These are phyloP conservation scores for Dictyostelium gargantuum DNA, from an alignment of 208 protist species.

Conservation along the genomic window DNA sequence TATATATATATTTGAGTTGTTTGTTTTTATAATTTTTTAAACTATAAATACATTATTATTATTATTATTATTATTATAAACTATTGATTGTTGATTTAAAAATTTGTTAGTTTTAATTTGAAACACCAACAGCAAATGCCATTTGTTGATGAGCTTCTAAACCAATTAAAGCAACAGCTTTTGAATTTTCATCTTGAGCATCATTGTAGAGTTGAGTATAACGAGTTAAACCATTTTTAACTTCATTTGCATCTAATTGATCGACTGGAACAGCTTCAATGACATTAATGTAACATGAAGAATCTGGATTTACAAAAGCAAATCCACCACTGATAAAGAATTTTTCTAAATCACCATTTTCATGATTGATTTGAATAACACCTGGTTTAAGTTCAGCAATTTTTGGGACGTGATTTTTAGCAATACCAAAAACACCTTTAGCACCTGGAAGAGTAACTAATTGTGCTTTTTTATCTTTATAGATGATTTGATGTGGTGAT, in stretches of 20 bases:
- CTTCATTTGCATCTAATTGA: slow-evolving; percentile 32
- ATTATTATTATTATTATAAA: background rate
- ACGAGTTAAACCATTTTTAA: slow-evolving; percentile 46
- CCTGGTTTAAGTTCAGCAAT: slow-evolving; percentile 67
- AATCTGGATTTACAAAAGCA: slow-evolving; percentile 60
- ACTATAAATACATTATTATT: background rate
- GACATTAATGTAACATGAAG: slow-evolving; percentile 42
- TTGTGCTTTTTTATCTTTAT: slow-evolving; percentile 46
- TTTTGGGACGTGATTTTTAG: slow-evolving; percentile 51
- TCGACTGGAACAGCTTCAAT: slow-evolving; percentile 64
- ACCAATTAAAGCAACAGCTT: slow-evolving; percentile 55
- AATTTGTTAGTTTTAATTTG: background rate
- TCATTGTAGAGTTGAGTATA: slow-evolving; percentile 64
- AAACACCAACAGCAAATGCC: slow-evolving; percentile 45
- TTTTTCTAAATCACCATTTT: slow-evolving; percentile 27
- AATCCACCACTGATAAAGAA: slow-evolving; percentile 67
- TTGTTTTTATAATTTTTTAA: background rate
- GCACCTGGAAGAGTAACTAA: slow-evolving; percentile 62
- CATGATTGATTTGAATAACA: slow-evolving; percentile 43
- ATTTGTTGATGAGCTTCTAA: slow-evolving; percentile 57
- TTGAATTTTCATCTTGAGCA: slow-evolving; percentile 2
- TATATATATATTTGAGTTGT: no score
- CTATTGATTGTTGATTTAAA: background rate
- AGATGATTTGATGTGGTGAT: slow-evolving; percentile 58
- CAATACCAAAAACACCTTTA: slow-evolving; percentile 50